A percentile compares a stretch with the other conserved stretches of the same genome.
These are phyloP conservation scores for Apiotrichum gamsii DNA, from an alignment of 1,284 basidiomycete genomes.

Conservation along the genomic window DNA sequence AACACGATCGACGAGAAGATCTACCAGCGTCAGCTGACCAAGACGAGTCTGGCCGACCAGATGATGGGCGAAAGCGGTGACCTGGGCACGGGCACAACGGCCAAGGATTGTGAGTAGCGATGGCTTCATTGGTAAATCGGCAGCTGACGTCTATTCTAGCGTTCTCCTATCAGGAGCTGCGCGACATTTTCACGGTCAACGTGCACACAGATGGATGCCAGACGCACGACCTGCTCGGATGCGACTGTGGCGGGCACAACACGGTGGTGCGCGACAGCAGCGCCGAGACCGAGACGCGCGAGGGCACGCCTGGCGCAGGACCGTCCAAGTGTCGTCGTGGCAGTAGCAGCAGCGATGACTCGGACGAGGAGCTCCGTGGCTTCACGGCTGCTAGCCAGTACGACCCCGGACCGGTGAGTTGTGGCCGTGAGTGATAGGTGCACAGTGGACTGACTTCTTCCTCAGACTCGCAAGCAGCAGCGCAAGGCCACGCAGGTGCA, in stretches of 20 bases:
- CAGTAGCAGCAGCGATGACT: too few relatives aligned
- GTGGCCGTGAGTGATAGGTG: too few relatives aligned
- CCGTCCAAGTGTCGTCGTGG: too few relatives aligned
- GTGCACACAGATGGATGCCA: constrained; percentile 68
- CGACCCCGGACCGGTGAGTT: constrained; percentile 38
- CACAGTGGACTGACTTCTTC: too few relatives aligned
- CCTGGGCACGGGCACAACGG: constrained; percentile 21
- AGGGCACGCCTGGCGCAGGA: not conserved
- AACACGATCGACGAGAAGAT: constrained; percentile 52
- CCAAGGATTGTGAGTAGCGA: constrained; percentile 65
- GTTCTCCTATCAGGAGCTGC: constrained; percentile 83
- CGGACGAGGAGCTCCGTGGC: constrained; percentile 48
- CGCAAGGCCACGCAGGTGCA: constrained; percentile 54
- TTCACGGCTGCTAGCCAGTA: constrained; percentile 67
- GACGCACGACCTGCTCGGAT: constrained; percentile 73
- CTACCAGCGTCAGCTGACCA: constrained; percentile 78
- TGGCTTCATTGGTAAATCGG: too few relatives aligned
- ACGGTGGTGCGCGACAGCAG: constrained; percentile 19
- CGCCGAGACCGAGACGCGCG: constrained; percentile 20
- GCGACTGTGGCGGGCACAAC: constrained; percentile 53
- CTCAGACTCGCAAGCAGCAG: constrained; percentile 39
- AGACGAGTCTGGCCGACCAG: constrained; percentile 66
- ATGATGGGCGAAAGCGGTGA: constrained; percentile 48
- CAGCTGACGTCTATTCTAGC: constrained; percentile 49
- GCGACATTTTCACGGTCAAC: constrained; percentile 85